Percentiles rank a stretch among this genome's conserved stretches.
These are phyloP conservation scores for Boechera stricta DNA, from an alignment of 345 rosid genomes.

Conservation along the genomic window DNA sequence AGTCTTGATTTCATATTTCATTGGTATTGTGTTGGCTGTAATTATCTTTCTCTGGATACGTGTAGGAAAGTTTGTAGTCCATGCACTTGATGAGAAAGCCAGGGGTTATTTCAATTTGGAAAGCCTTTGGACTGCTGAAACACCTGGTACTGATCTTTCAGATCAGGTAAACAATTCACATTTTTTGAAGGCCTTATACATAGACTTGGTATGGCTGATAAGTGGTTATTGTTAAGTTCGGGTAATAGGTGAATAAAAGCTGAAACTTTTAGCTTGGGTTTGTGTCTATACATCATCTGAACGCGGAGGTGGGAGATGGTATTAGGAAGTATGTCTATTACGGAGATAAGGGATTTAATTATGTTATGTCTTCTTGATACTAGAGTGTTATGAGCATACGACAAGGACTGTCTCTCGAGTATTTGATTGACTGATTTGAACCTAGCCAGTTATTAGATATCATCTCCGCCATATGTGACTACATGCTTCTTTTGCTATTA, in stretches of 20 bases:
- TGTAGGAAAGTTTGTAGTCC: constrained; percentile 79
- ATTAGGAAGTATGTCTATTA: constrained; percentile 7
- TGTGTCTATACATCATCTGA: constrained; percentile 3
- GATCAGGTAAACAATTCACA: constrained; percentile 50
- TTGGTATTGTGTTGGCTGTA: not conserved
- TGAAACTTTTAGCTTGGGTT: constrained; percentile 9
- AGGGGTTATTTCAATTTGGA: constrained; percentile 86
- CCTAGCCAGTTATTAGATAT: not conserved
- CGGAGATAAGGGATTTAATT: not conserved
- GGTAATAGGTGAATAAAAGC: not conserved
- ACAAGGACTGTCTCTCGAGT: not conserved
- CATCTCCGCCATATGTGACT: not conserved
- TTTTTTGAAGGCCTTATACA: not conserved
- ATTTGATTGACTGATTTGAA: not conserved
- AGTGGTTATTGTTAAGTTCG: not conserved
- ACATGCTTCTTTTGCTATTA: constrained; percentile 11
- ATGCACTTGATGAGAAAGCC: constrained; percentile 95
- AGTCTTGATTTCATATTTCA: constrained; percentile 8
- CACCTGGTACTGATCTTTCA: constrained; percentile 46
- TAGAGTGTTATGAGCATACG: not conserved
- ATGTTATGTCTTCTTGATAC: not conserved
- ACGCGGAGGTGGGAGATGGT: not conserved
- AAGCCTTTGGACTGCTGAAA: constrained; percentile 57
- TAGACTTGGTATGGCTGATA: not conserved
- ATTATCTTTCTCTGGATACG: constrained; percentile 2